Evolutionary conservation across 2,329 filamentous ascomycete species (phyloP), one percentile per base, ranked within the genome.

Genomic region (Diaporthe ilicicola): DNA sequence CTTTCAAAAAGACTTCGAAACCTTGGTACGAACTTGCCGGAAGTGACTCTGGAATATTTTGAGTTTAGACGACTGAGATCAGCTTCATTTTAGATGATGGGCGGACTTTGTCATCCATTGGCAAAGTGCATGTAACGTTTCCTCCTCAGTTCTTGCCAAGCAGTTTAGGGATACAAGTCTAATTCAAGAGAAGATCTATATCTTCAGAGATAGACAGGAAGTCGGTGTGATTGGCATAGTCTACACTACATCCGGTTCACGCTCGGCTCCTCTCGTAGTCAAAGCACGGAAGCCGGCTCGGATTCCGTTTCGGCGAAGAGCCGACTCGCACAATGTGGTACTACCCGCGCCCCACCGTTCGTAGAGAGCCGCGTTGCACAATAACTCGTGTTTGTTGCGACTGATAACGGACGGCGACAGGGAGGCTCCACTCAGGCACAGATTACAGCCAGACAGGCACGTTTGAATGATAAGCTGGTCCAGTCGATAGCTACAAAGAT

Each of bases 121-220:
- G 6, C 24, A 17, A 22, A 7, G 39, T 62, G 59, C 55, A 62
- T 62, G 59, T 42, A 62, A 62, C 59, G 59, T 62, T 62, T 42
- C 59, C 59, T 62, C 19, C 17, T 22, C 59, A 27, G 42, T 13
- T 39, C 5, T 37, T 61, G n/a, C 37, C 56, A 39, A 61, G 4
- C 56, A 61, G 19, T 10, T 22, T n/a, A 27, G 39, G 24, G 19
- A 29, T 15, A 29, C 24, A 9, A 53, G 27, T n/a, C 2, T 24
- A 10, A 54, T 13, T 32, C 24, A 3, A 15, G 10, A 39, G 37
- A 15, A 39, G n/a, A n/a, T 29, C 13, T 29, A 1, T 29, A 24
- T 24, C 24, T 12, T 22, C 27, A 22, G 34, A 6, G 22, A 34
- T 4, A 54, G 8, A 34, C 27, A 29, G 22, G 55, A n/a, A n/a